Evolutionary conservation across 768 basidiomycete genomes (phyloP).

Genomic region (Mycena belliarum): DNA sequence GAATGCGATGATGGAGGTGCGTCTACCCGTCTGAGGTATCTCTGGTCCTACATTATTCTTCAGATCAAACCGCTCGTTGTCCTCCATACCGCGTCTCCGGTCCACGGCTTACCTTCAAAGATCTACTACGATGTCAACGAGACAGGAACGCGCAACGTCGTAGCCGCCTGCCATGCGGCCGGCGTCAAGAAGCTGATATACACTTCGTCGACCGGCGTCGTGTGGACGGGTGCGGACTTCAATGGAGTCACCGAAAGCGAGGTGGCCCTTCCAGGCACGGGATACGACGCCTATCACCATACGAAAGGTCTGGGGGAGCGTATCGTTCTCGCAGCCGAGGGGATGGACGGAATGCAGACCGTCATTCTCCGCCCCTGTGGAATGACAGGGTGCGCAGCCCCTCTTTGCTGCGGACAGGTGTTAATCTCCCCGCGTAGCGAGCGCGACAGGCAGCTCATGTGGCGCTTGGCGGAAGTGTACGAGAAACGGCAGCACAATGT

Average conservation of each 20-base stretch:
- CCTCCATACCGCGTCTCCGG: conserved; percentile 57
- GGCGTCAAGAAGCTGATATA: conserved; percentile 52
- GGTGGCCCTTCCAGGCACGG: conserved; percentile 39
- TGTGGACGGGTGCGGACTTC: conserved; percentile 46
- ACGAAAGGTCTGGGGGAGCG: conserved; percentile 55
- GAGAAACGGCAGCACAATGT: conserved; percentile 20
- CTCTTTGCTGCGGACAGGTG: neutral
- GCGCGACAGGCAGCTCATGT: conserved; percentile 68
- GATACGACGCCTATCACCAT: conserved; percentile 51
- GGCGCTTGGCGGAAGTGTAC: conserved; percentile 59
- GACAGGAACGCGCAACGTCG: conserved; percentile 46
- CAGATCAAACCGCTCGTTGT: conserved; percentile 43
- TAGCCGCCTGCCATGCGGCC: conserved; percentile 40
- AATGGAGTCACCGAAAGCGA: conserved; percentile 52
- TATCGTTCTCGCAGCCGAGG: conserved; percentile 42
- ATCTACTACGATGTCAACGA: conserved; percentile 55
- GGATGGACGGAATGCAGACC: conserved; percentile 47
- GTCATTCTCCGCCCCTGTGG: conserved; percentile 54
- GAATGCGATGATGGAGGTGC: conserved; percentile 41
- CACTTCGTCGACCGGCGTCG: conserved; percentile 52
- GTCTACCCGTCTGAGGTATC: conserved; percentile 5
- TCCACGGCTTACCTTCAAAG: conserved; percentile 37
- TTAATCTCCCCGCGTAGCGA: conserved; percentile 54
- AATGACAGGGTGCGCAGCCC: conserved; percentile 49
- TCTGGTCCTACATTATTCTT: neutral